A percentile compares a stretch with the other conserved stretches of the same genome.
Evolutionary conservation across 192 early-diverging fungal species (phyloP).

Genomic region (Backusella parvicylindrica): DNA sequence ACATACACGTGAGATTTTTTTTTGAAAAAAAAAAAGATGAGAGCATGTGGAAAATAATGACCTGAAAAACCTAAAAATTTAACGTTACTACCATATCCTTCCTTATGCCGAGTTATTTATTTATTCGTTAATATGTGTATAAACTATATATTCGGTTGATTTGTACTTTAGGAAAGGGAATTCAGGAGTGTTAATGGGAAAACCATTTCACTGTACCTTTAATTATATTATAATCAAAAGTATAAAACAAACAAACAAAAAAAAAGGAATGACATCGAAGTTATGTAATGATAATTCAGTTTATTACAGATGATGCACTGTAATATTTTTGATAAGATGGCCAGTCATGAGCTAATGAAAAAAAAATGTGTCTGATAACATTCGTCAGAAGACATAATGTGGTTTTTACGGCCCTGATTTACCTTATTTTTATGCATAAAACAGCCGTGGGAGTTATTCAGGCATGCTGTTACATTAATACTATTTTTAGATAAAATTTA

Average conservation of each 20-base stretch:
- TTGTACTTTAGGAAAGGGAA: background rate
- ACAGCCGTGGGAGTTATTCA: background rate
- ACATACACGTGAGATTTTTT: background rate
- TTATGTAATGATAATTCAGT: background rate
- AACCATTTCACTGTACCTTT: background rate
- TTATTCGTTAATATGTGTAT: background rate
- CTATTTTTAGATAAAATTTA: background rate
- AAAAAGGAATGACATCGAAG: background rate
- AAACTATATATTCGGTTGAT: background rate
- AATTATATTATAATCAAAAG: background rate
- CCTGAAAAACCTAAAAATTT: background rate
- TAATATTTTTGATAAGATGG: background rate
- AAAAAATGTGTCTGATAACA: background rate
- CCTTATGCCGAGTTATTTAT: background rate
- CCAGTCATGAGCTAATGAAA: background rate
- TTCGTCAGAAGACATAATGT: background rate
- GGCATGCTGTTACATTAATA: background rate
- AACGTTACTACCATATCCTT: background rate
- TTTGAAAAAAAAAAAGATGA: background rate
- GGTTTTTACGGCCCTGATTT: background rate
- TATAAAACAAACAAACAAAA: background rate
- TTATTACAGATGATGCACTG: background rate
- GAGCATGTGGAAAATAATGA: background rate
- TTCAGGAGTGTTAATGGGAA: background rate
- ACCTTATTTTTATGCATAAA: background rate